Conservation (phyloP, 2,329 filamentous ascomycete species). For the Xylariaceae sp. region DNA sequence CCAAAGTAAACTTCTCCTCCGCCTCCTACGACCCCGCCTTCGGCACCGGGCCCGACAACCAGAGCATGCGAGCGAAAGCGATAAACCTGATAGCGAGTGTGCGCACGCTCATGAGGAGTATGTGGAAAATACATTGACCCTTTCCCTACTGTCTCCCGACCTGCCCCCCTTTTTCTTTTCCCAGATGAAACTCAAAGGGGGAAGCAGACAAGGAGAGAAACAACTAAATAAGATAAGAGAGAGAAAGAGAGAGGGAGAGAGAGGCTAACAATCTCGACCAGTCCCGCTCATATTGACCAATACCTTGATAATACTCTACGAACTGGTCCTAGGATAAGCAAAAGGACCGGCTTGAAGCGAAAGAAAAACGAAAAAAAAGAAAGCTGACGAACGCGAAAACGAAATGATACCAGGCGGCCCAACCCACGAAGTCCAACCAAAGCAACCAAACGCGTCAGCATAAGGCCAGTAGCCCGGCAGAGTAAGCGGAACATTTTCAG, state of each 20-base stretch:
- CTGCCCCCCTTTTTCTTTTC: background rate
- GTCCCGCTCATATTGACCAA: slow-evolving; percentile 84
- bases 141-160: background rate
- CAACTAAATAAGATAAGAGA: background rate
- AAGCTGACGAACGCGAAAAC: background rate
- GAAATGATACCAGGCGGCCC: background rate
- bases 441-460: too few species aligned
- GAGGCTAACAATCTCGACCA: slow-evolving; percentile 32
- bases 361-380: background rate
- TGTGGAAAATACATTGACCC: slow-evolving; percentile 32
- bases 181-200: background rate
- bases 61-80: slow-evolving; percentile 76
- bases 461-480: too few species aligned
- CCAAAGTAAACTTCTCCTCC: slow-evolving; percentile 73
- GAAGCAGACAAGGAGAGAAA: background rate
- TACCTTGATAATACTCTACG: slow-evolving; percentile 75
- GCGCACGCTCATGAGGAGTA: slow-evolving; percentile 89
- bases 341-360: background rate
- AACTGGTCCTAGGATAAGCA: slow-evolving; percentile 62
- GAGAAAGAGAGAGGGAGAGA: background rate
- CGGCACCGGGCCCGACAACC: slow-evolving; percentile 61
- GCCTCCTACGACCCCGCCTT: slow-evolving; percentile 69
- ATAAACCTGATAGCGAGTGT: slow-evolving; percentile 88
- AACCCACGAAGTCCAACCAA: too few species aligned
- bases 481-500: too few species aligned